These are phyloP conservation scores for Astrothelium macrocarpum DNA, from an alignment of 495 filamentous ascomycete genomes.

Conservation along the genomic window DNA sequence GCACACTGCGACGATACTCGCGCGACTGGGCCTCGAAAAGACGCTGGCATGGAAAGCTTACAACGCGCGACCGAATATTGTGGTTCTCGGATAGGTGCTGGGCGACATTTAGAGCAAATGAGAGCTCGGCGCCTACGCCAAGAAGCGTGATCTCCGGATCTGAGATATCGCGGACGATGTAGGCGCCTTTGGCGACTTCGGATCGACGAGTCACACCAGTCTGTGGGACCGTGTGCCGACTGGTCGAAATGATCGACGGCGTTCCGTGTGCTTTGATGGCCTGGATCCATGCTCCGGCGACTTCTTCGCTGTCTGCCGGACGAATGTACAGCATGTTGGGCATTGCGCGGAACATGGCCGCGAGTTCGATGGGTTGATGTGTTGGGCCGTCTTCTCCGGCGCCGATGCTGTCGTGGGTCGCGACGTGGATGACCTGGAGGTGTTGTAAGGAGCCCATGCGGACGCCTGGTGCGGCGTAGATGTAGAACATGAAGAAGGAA, in stretches of 20 bases:
- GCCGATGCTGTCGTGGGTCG: slow-evolving; percentile 52
- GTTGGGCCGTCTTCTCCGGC: slow-evolving; percentile 53
- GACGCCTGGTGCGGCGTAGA: slow-evolving; percentile 47
- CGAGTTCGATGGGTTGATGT: slow-evolving; percentile 51
- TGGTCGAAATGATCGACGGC: slow-evolving; percentile 41
- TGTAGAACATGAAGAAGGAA: slow-evolving; percentile 46
- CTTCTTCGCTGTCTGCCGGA: slow-evolving; percentile 48
- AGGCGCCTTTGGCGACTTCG: slow-evolving; percentile 37
- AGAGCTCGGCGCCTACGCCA: slow-evolving; percentile 41
- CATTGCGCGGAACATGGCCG: slow-evolving; percentile 50
- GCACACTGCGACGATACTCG: slow-evolving; percentile 38
- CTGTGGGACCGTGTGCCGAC: slow-evolving; percentile 40
- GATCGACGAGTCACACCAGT: slow-evolving; percentile 34
- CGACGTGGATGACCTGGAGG: slow-evolving; percentile 48
- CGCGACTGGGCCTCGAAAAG: slow-evolving; percentile 43
- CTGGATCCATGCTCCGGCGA: slow-evolving; percentile 43
- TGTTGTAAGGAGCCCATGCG: slow-evolving; percentile 51
- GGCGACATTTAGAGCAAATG: slow-evolving; percentile 37
- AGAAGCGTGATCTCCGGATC: slow-evolving; percentile 40
- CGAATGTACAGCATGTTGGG: slow-evolving; percentile 52
- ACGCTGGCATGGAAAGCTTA: slow-evolving; percentile 47
- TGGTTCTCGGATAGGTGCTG: slow-evolving; percentile 24
- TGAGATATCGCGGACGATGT: slow-evolving; percentile 39
- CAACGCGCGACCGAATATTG: slow-evolving; percentile 38
- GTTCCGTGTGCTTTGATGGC: slow-evolving; percentile 40